Conservation (phyloP, 345 rosid genomes). For the Diplotaxis tenuifolia region DNA sequence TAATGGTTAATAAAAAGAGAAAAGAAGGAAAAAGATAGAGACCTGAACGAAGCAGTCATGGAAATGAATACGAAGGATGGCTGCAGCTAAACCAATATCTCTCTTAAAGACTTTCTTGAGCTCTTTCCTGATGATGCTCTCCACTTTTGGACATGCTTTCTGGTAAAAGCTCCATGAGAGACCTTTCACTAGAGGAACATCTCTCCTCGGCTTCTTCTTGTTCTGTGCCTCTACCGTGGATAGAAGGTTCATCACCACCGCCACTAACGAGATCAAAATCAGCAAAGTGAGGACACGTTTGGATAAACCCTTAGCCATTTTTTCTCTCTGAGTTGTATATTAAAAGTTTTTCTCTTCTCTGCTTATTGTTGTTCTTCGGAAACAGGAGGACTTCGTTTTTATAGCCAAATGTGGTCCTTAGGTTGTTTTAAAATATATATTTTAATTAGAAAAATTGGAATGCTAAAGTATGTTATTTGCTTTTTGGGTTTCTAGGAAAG, state of each 20-base stretch:
- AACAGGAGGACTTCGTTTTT: slow-evolving; percentile 12
- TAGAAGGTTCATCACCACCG: slow-evolving; percentile 24
- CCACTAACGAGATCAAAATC: slow-evolving; percentile 29
- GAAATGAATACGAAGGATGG: slow-evolving; percentile 81
- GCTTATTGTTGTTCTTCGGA: slow-evolving; percentile 18
- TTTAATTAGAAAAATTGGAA: neutral
- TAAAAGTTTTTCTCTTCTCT: neutral
- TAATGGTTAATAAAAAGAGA: neutral
- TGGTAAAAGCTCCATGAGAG: slow-evolving; percentile 73
- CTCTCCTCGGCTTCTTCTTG: slow-evolving; percentile 19
- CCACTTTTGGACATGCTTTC: slow-evolving; percentile 59
- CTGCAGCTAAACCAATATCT: slow-evolving; percentile 91
- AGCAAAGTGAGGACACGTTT: slow-evolving; percentile 27
- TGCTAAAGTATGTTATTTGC: neutral
- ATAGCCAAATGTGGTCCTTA: slow-evolving; percentile 31
- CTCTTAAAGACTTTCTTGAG: slow-evolving; percentile 59
- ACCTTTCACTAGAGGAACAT: slow-evolving; percentile 46
- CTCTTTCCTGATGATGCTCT: slow-evolving; percentile 52
- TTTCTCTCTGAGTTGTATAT: neutral
- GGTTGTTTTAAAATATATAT: neutral
- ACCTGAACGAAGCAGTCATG: slow-evolving; percentile 97
- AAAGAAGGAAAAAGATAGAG: neutral
- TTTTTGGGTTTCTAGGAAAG: neutral
- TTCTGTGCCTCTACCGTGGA: slow-evolving; percentile 24
- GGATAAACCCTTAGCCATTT: slow-evolving; percentile 12